Conservation (phyloP, 257 asterid species). For the Lavandula angustifolia region DNA sequence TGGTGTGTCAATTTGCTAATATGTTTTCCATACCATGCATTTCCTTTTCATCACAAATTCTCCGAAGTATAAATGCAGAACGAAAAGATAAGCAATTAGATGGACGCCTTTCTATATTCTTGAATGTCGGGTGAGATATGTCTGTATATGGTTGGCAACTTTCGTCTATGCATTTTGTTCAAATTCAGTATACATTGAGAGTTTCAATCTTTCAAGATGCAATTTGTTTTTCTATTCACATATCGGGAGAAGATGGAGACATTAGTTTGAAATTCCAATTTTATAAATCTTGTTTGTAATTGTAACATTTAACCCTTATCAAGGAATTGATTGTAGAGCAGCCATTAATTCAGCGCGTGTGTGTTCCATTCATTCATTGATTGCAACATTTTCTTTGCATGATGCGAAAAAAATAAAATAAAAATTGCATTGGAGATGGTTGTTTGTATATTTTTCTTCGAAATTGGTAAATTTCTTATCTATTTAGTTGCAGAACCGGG, state of each 20-base stretch:
- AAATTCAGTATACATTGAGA: no score
- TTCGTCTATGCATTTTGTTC: not conserved
- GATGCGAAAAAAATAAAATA: not conserved
- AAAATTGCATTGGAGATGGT: no score
- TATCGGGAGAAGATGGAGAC: slow-evolving; percentile 5
- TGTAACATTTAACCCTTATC: not conserved
- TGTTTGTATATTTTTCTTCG: not conserved
- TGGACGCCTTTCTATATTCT: not conserved
- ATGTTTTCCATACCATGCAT: not conserved
- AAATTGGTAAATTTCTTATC: slow-evolving; percentile 10
- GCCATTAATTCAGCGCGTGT: not conserved
- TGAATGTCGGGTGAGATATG: slow-evolving; percentile 2
- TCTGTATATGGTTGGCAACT: not conserved
- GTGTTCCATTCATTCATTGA: no score
- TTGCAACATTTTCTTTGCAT: no score
- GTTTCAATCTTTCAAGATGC: no score
- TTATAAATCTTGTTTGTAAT: not conserved
- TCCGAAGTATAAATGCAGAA: not conserved
- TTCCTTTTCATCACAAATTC: not conserved
- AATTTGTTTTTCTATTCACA: not conserved
- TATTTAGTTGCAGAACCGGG: slow-evolving; percentile 54
- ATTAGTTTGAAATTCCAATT: not conserved
- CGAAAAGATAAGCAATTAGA: not conserved
- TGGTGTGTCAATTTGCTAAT: slow-evolving; percentile 22
- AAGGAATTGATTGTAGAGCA: slow-evolving; percentile 2